Evolutionary conservation across 257 asterid genomes (phyloP).

Genomic region (Jacaranda copaia): DNA sequence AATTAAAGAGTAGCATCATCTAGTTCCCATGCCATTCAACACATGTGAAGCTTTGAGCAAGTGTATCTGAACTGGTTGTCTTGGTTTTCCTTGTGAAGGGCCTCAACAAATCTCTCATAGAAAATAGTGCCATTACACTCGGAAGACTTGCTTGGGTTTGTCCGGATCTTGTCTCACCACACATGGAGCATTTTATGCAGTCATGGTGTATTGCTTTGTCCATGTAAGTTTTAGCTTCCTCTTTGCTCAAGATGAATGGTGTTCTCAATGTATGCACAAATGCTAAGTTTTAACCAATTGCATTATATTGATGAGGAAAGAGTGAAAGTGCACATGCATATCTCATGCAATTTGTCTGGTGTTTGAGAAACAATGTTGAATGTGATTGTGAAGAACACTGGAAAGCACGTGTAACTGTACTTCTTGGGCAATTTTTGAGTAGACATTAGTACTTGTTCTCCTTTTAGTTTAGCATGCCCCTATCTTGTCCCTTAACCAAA

Average conservation of each 20-base stretch:
- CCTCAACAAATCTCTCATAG: constrained; percentile 85
- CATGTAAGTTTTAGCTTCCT: constrained; percentile 61
- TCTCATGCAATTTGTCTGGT: background rate
- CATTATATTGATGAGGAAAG: constrained; percentile 7
- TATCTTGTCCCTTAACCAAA: constrained; percentile 18
- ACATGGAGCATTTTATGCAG: constrained; percentile 98
- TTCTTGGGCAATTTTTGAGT: background rate
- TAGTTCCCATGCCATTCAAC: constrained; percentile 10
- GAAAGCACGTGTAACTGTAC: background rate
- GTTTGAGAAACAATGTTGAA: background rate
- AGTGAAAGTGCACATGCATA: background rate
- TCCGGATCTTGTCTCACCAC: constrained; percentile 93
- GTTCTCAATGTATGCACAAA: background rate
- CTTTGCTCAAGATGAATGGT: background rate
- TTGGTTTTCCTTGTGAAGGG: constrained; percentile 53
- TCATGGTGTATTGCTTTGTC: constrained; percentile 92
- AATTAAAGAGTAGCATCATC: constrained; percentile 8
- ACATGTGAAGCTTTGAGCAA: constrained; percentile 13
- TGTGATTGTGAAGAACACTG: background rate
- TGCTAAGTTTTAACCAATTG: background rate
- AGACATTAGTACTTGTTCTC: background rate
- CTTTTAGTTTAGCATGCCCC: constrained; percentile 11
- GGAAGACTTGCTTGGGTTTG: constrained; percentile 96
- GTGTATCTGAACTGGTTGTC: constrained; percentile 30
- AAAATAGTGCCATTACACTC: constrained; percentile 91